Base-by-base conservation (phyloP, 2,329 filamentous ascomycete species). In the Paraphoma sp. region DNA sequence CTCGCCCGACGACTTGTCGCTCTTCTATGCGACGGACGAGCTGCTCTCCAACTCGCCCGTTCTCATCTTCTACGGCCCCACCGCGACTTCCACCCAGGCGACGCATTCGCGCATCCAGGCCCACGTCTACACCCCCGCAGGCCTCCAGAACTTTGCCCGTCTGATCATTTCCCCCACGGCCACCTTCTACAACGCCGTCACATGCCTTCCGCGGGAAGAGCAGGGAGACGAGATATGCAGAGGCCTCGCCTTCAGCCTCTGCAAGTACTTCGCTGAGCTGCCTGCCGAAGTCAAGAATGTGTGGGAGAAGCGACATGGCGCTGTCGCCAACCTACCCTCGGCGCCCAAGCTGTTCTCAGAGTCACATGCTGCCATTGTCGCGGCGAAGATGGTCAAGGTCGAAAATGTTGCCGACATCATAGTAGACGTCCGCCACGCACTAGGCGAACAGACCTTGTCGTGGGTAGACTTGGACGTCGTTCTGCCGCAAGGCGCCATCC, bases 171-270 rank as follows among this genome's bases (percentile, higher is more conserved):
- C 94, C 23, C 95, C 95, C 44, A 96, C 91, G 71, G 97, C 94
- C 45, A 88, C 92, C 49, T 90, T 96, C 71, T 98, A 98, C 78
- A 86, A 88, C 64, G 94, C 93, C 52, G 95, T 99, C 76, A 89
- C 91, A 74, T 88, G 93, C 75, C 85, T 99, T 43, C 93, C 95
- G 42, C 89, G 93, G 73, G 94, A 97, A 74, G 93, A 93, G 77
- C 95, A 98, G 81, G 94, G 94, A 70, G 94, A 98, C 75, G 94
- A 98, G 77, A 84, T 96, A 63, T 96, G 90, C 78, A 89, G 95
- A 45, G 95, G 90, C 16, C 84, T 99, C 53, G 95, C 94, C 46
- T 96, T 98, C 77, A 93, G 92, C 54, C 83, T 99, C 65, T 90
- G 89, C 81, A 97, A 96, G 76, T 99, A 97, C 82, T 98, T 97